These are phyloP conservation scores for Penicillium parvum DNA, from an alignment of 495 filamentous ascomycete genomes.

Conservation along the genomic window DNA sequence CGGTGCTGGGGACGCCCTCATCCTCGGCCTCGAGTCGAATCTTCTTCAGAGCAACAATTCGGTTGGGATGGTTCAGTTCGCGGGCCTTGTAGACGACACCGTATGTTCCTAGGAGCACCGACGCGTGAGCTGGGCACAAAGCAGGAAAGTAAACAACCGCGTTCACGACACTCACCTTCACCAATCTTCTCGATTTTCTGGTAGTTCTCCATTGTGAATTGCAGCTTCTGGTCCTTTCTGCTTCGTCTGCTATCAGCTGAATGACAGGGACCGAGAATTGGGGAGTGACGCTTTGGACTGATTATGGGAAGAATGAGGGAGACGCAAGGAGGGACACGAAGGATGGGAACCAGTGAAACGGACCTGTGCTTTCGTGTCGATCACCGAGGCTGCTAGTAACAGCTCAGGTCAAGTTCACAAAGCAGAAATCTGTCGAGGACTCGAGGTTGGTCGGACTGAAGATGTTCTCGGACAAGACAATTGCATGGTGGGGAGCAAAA, in stretches of 20 bases:
- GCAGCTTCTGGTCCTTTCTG: background rate
- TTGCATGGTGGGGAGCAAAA: constrained; percentile 30
- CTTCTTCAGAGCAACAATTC: constrained; percentile 95
- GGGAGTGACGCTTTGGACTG: constrained; percentile 12
- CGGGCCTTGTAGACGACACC: constrained; percentile 91
- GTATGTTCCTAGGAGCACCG: constrained; percentile 64
- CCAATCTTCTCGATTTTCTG: constrained; percentile 99
- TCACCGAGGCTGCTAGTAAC: constrained; percentile 2
- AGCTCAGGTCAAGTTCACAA: background rate
- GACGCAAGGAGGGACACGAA: constrained; percentile 14
- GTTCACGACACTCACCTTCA: constrained; percentile 61
- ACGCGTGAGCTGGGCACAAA: constrained; percentile 12
- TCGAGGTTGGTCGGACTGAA: constrained; percentile 20
- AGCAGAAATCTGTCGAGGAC: background rate
- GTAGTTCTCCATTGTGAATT: constrained; percentile 88
- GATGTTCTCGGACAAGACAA: constrained; percentile 20
- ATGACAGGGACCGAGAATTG: background rate
- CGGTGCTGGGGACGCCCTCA: constrained; percentile 93
- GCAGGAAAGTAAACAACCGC: constrained; percentile 1
- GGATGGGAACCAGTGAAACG: background rate
- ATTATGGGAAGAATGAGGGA: constrained; percentile 10
- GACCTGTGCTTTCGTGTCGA: background rate
- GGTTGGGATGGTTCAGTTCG: constrained; percentile 69
- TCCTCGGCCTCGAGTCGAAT: constrained; percentile 97
- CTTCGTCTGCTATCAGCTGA: constrained; percentile 5